Evolutionary conservation across 768 basidiomycete genomes (phyloP).

Genomic region (Hypsizygus marmoreus): DNA sequence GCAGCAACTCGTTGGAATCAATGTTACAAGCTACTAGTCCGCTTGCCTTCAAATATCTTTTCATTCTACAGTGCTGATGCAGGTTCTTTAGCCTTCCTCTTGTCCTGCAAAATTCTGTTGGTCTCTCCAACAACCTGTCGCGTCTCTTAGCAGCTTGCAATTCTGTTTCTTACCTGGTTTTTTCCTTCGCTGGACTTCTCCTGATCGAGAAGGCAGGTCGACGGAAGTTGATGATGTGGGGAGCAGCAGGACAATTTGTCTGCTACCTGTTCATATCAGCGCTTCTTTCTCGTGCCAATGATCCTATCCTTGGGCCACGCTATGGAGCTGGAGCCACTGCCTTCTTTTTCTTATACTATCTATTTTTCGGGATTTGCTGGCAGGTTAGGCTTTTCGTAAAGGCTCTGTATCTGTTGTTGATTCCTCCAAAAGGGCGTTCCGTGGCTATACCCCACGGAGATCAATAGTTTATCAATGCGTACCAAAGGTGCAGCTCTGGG

Average conservation of each 20-base stretch:
- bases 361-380: constrained; percentile 56
- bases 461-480: constrained; percentile 51
- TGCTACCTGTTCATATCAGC: constrained; percentile 48
- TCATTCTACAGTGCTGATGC: not conserved
- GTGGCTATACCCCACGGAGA: constrained; percentile 54
- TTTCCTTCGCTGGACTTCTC: constrained; percentile 46
- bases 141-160: constrained; percentile 54
- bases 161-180: constrained; percentile 50
- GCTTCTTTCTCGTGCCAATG: constrained; percentile 38
- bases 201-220: constrained; percentile 52
- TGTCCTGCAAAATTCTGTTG: constrained; percentile 52
- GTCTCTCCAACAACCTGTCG: constrained; percentile 48
- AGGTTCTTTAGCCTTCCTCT: constrained; percentile 38
- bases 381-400: constrained; percentile 34
- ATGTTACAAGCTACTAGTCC: constrained; percentile 55
- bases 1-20: constrained; percentile 54
- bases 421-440: constrained; percentile 39
- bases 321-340: constrained; percentile 47
- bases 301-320: constrained; percentile 29
- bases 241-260: constrained; percentile 49
- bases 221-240: constrained; percentile 55
- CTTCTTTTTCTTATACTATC: constrained; percentile 53
- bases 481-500: constrained; percentile 51
- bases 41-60: constrained; percentile 4
- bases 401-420: not conserved